Percentiles rank a stretch among this genome's conserved stretches.
phyloP scores from a whole-genome alignment of 2,329 filamentous ascomycete species.

The Leptosphaerulina australis region DNA sequence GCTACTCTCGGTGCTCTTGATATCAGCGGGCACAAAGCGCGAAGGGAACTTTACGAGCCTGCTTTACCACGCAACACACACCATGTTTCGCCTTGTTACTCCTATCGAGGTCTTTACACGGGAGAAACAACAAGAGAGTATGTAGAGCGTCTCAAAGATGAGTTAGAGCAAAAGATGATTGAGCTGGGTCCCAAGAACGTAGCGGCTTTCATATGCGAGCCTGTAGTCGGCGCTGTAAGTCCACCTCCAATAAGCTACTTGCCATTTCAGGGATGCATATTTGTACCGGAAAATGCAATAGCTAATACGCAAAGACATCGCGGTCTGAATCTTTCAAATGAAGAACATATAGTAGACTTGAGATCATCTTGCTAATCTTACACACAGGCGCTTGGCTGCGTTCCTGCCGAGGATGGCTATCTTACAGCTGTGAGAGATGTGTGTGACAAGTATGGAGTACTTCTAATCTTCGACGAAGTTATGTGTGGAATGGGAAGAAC shows the following conservation, averaged over 20 bases:
- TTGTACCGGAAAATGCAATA: no score
- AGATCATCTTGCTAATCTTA: slow-evolving; percentile 19
- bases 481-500: slow-evolving; percentile 71
- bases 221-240: slow-evolving; percentile 71
- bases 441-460: slow-evolving; percentile 72
- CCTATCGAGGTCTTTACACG: slow-evolving; percentile 62
- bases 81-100: slow-evolving; percentile 69
- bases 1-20: slow-evolving; percentile 71
- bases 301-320: no score
- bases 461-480: slow-evolving; percentile 80
- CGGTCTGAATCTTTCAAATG: no score
- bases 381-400: slow-evolving; percentile 69
- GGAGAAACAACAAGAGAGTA: slow-evolving; percentile 65
- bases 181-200: slow-evolving; percentile 67
- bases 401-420: slow-evolving; percentile 70
- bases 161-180: slow-evolving; percentile 71
- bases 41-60: slow-evolving; percentile 66
- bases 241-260: no score
- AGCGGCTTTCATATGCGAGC: slow-evolving; percentile 75
- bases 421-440: slow-evolving; percentile 70
- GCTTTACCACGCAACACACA: slow-evolving; percentile 63
- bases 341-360: no score
- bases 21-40: slow-evolving; percentile 65
- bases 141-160: slow-evolving; percentile 63
- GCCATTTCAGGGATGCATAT: no score